Conservation (phyloP, 1,284 basidiomycete species). For the Ustilago vetiveriae region DNA sequence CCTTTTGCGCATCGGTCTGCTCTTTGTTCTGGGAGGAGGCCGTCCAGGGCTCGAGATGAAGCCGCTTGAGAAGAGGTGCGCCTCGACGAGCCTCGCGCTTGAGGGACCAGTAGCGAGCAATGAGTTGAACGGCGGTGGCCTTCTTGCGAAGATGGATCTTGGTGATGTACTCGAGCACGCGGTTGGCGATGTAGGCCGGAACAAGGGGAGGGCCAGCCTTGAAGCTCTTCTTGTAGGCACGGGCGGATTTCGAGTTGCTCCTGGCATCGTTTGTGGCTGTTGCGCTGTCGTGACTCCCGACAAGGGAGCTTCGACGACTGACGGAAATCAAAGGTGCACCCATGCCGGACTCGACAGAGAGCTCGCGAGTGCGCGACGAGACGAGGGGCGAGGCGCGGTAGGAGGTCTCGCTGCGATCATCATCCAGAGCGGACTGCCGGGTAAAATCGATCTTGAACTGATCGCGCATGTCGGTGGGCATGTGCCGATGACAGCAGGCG, state of each 20-base stretch:
- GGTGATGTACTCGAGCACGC: constrained; percentile 80
- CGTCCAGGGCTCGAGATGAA: constrained; percentile 98
- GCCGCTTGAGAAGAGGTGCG: constrained; percentile 88
- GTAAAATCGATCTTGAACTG: constrained; percentile 48
- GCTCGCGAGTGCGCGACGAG: constrained; percentile 41
- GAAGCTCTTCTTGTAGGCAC: constrained; percentile 72
- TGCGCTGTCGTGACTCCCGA: constrained; percentile 21
- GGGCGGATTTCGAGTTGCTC: constrained; percentile 69
- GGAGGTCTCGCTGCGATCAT: constrained; percentile 35
- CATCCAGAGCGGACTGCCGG: constrained; percentile 19
- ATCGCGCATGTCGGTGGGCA: constrained; percentile 43
- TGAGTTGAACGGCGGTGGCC: constrained; percentile 77
- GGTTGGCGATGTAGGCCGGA: constrained; percentile 72
- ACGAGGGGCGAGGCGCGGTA: constrained; percentile 32
- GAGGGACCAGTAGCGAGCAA: constrained; percentile 95
- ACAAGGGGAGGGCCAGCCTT: constrained; percentile 71
- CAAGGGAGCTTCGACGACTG: constrained; percentile 41
- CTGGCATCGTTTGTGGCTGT: constrained; percentile 11
- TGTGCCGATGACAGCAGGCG: constrained; percentile 63
- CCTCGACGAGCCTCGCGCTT: constrained; percentile 92
- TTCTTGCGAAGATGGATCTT: constrained; percentile 81
- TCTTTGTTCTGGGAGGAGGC: constrained; percentile 77
- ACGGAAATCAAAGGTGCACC: constrained; percentile 40
- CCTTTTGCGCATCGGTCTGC: constrained; percentile 73
- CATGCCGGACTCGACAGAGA: constrained; percentile 28